These are phyloP conservation scores for Mycena vulgaris DNA, from an alignment of 768 basidiomycete species.

Conservation along the genomic window DNA sequence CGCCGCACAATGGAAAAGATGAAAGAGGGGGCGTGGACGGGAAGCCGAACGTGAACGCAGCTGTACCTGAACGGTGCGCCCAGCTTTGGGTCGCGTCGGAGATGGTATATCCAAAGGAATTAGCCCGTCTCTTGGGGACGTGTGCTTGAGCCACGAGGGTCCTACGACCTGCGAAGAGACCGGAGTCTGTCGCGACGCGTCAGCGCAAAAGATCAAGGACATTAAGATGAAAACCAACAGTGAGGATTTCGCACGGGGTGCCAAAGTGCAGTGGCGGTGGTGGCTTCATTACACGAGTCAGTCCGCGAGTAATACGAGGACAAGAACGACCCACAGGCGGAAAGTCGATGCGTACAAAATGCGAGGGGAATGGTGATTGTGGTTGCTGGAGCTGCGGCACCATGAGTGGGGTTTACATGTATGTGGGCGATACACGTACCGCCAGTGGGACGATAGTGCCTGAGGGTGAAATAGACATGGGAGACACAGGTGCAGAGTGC, in stretches of 20 bases:
- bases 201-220: neutral
- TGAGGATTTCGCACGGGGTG: constrained; percentile 12
- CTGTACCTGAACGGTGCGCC: neutral
- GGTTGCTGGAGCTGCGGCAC: neutral
- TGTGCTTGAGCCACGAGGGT: neutral
- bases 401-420: neutral
- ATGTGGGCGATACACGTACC: neutral
- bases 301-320: neutral
- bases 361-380: neutral
- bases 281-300: neutral
- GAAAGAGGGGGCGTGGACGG: neutral
- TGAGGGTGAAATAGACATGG: neutral
- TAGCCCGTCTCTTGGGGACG: neutral
- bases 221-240: neutral
- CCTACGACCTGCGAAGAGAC: neutral
- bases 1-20: neutral
- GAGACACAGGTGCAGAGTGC: neutral
- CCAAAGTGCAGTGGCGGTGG: constrained; percentile 14
- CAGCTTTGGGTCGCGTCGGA: neutral
- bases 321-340: neutral
- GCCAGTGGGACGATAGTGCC: neutral
- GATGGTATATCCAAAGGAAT: neutral
- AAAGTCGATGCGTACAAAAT: neutral
- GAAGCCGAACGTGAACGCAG: neutral
- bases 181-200: neutral